Evolutionary conservation across 2,329 filamentous ascomycete species (phyloP).

Genomic region (Drechmeria coniospora): DNA sequence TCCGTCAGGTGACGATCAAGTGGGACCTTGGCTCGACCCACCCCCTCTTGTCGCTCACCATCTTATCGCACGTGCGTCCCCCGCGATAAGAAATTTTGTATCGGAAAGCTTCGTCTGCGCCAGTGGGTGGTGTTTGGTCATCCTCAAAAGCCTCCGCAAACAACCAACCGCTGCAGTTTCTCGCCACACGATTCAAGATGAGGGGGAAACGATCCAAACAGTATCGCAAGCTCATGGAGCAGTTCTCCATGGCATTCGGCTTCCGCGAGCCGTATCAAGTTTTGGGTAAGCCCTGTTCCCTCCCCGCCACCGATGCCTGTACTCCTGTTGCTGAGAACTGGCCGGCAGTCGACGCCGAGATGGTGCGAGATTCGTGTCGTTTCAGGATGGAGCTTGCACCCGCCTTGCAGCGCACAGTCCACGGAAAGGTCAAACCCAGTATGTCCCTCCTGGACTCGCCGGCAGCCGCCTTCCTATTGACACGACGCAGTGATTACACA

Average conservation of each 20-base stretch:
- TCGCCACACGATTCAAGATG: conserved; percentile 16
- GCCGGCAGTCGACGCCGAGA: conserved; percentile 58
- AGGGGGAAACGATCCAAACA: conserved; percentile 38
- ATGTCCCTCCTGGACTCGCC: conserved; percentile 17
- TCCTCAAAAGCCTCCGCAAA: too few relatives aligned
- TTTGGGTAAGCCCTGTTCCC: conserved; percentile 40
- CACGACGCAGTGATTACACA: conserved; percentile 52
- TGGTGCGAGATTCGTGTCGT: conserved; percentile 64
- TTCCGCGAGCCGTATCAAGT: conserved; percentile 94
- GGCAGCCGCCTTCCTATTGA: conserved; percentile 8
- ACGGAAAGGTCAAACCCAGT: conserved; percentile 75
- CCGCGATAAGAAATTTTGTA: conserved; percentile 26
- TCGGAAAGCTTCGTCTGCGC: conserved; percentile 6
- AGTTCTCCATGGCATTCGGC: conserved; percentile 73
- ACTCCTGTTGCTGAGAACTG: conserved; percentile 4
- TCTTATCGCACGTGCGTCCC: conserved; percentile 20
- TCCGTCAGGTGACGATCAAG: too few relatives aligned
- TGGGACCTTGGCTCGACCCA: too few relatives aligned
- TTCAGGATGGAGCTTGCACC: conserved; percentile 83
- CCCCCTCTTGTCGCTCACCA: too few relatives aligned
- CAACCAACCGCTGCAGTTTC: not conserved
- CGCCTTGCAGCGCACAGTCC: conserved; percentile 65
- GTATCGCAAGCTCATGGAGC: conserved; percentile 75
- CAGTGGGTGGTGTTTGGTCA: too few relatives aligned
- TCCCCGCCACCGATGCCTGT: conserved; percentile 3